Base-by-base conservation (phyloP, 768 basidiomycete genomes). In the Rhodotorula paludigena region DNA sequence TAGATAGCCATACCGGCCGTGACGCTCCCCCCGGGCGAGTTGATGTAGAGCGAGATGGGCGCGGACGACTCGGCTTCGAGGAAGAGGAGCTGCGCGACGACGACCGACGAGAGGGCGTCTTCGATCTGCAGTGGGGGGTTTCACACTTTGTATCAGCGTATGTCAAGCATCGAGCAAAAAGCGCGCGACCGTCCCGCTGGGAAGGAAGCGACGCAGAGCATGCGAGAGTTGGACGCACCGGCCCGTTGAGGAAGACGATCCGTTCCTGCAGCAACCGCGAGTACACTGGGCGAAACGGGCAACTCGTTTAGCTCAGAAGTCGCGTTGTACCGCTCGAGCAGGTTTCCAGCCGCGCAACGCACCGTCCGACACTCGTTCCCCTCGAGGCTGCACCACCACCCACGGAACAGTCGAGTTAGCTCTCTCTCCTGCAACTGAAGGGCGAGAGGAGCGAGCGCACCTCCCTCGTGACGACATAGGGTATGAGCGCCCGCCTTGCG, bases 1-100 rank as follows among this genome's bases (percentile, higher is more conserved):
- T 98, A 98, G 56, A 98, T 94, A 25, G 93, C 94, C 66, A 98
- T 81, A 15, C 94, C 94, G 55, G 92, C 91, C 0, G 93, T 94
- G 45, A 98, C 94, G 75, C 89, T 89, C 38, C 94, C 94, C 4
- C 94, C 94, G 0, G 94, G 94, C 12, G 90, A 92, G 79, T 97
- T 97, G 73, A 98, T 94, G 79, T 98, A 98, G 18, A 98, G 80
- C 75, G 94, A 92, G 62, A 98, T 96, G 6, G 94, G 94, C 77
- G 91, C 90, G 15, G 87, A 85, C 0, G 92, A 86, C 72, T 97
- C 93, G 2, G 94, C 93, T 81, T 98, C 94, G 66, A 97, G 83
- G 78, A 94, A 97, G 48, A 98, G 85, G 14, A 98, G 82, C 76
- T 97, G 93, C 1, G 93, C 90, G 12, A 96, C 91, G 41, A 87